phyloP scores from a whole-genome alignment of 257 asterid genomes.

The Cruciata laevipes region DNA sequence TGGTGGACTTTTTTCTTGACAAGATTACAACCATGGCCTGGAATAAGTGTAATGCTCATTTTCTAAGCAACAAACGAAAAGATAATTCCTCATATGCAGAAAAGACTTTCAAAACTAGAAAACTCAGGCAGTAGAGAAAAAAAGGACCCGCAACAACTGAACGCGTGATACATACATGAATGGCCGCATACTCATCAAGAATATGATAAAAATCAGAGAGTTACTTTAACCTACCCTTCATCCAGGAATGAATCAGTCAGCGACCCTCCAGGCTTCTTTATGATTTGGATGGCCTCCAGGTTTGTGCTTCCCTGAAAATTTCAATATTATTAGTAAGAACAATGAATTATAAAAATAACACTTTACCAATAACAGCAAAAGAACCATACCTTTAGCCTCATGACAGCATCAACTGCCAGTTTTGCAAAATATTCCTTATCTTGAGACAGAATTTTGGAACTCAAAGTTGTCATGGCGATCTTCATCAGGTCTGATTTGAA shows the following conservation, averaged over 20 bases:
- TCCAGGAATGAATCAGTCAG: conserved; percentile 81
- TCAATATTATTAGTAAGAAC: conserved; percentile 6
- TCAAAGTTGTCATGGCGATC: conserved; percentile 90
- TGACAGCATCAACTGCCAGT: conserved; percentile 87
- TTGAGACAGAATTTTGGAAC: conserved; percentile 87
- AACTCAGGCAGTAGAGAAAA: too few relatives aligned
- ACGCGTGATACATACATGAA: not conserved
- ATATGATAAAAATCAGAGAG: not conserved
- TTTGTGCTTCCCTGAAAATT: conserved; percentile 83
- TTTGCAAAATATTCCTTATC: conserved; percentile 84
- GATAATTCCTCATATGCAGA: not conserved
- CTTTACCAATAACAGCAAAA: not conserved
- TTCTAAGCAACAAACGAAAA: not conserved
- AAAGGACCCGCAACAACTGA: not conserved
- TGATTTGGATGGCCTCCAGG: conserved; percentile 85
- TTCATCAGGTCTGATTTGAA: conserved; percentile 68
- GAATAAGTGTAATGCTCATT: not conserved
- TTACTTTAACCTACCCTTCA: conserved; percentile 51
- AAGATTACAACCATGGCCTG: too few relatives aligned
- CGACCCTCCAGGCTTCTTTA: conserved; percentile 91
- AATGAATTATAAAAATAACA: not conserved
- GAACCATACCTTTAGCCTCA: conserved; percentile 68
- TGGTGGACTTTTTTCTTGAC: too few relatives aligned
- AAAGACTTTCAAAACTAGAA: not conserved
- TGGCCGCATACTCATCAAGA: not conserved